phyloP scores from a whole-genome alignment of 176 grass and related monocot genomes.

The Sorghum bicolor region Sorghum_bicolor_NCBIv3 NC_012873.2:8633001-8633500 shows the following conservation, averaged over 20 bases:
- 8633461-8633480: constrained; percentile 17
- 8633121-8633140: not conserved
- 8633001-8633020: too few relatives aligned
- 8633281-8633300: not conserved
- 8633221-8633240: not conserved
- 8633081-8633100: too few relatives aligned
- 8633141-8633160: too few relatives aligned
- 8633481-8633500: not conserved
- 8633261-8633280: not conserved
- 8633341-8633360: not conserved
- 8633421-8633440: not conserved
- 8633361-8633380: not conserved
- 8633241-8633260: not conserved
- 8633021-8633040: too few relatives aligned
- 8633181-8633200: not conserved
- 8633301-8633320: not conserved
- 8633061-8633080: too few relatives aligned
- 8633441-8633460: not conserved
- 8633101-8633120: too few relatives aligned
- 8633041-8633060: too few relatives aligned
- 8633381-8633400: not conserved
- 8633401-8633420: constrained; percentile 5
- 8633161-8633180: not conserved
- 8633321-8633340: not conserved
- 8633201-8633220: not conserved